phyloP scores from a whole-genome alignment of 2,329 filamentous ascomycete species.

The Aspergillus novoparasiticus region DNA sequence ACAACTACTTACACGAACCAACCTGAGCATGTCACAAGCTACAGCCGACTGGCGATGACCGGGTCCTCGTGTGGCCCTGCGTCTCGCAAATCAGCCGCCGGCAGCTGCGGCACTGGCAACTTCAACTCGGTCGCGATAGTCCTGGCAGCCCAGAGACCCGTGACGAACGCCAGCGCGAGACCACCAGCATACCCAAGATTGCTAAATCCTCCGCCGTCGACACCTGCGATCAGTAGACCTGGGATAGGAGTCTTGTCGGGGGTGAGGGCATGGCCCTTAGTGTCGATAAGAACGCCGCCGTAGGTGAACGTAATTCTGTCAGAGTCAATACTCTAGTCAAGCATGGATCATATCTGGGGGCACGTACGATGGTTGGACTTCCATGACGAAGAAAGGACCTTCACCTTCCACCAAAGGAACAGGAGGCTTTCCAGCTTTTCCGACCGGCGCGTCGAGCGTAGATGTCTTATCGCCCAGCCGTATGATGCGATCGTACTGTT shows the following conservation, averaged over 20 bases:
- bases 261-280: constrained; percentile 27
- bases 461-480: constrained; percentile 12
- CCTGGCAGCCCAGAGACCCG: constrained; percentile 29
- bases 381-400: constrained; percentile 30
- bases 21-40: not conserved
- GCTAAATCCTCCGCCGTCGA: constrained; percentile 29
- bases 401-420: constrained; percentile 25
- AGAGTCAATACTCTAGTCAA: not conserved
- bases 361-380: constrained; percentile 32
- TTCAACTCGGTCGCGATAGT: constrained; percentile 20
- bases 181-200: constrained; percentile 31
- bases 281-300: constrained; percentile 28
- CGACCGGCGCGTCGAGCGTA: constrained; percentile 21
- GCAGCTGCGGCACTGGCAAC: constrained; percentile 21
- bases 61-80: not conserved
- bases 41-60: not conserved
- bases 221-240: constrained; percentile 29
- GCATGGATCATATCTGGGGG: not conserved
- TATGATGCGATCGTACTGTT: constrained; percentile 23
- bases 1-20: not conserved
- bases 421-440: constrained; percentile 16
- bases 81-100: constrained; percentile 18
- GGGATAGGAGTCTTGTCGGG: constrained; percentile 20
- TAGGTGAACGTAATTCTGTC: constrained; percentile 33
- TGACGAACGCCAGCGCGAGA: constrained; percentile 31